Conservation (phyloP, 139 green algal genomes). For the Closterium sp. region DNA sequence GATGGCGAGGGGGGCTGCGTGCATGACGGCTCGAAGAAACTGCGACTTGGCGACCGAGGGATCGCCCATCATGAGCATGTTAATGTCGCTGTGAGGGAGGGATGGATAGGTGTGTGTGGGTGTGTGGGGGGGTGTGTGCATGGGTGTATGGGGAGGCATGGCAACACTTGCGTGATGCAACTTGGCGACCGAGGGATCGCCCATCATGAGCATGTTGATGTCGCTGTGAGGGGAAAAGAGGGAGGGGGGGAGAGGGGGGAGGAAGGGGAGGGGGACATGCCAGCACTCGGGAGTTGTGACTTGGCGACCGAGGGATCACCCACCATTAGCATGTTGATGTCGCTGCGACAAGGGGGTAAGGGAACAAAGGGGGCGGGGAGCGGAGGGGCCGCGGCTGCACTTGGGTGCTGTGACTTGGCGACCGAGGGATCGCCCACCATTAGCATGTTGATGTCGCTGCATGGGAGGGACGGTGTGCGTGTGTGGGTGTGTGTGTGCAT, state of each 20-base stretch:
- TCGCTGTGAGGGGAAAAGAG: conserved; percentile 59
- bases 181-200: conserved; percentile 93
- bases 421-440: conserved; percentile 87
- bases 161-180: conserved; percentile 10
- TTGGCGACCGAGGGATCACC: conserved; percentile 93
- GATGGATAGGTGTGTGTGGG: background rate
- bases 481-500: too few relatives aligned
- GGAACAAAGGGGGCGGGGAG: too few relatives aligned
- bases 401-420: too few relatives aligned
- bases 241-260: background rate
- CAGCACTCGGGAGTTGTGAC: conserved; percentile 26
- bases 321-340: conserved; percentile 95
- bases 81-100: conserved; percentile 78
- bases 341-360: conserved; percentile 46
- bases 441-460: conserved; percentile 94
- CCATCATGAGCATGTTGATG: conserved; percentile 92
- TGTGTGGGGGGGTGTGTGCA: background rate
- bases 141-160: conserved; percentile 6
- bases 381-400: too few relatives aligned
- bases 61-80: conserved; percentile 88
- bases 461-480: too few relatives aligned
- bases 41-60: conserved; percentile 95
- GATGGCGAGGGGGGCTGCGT: conserved; percentile 86
- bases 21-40: conserved; percentile 93
- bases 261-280: background rate